Evolutionary conservation across 306 rosid genomes (phyloP).

Genomic region (Betula pendula): DNA sequence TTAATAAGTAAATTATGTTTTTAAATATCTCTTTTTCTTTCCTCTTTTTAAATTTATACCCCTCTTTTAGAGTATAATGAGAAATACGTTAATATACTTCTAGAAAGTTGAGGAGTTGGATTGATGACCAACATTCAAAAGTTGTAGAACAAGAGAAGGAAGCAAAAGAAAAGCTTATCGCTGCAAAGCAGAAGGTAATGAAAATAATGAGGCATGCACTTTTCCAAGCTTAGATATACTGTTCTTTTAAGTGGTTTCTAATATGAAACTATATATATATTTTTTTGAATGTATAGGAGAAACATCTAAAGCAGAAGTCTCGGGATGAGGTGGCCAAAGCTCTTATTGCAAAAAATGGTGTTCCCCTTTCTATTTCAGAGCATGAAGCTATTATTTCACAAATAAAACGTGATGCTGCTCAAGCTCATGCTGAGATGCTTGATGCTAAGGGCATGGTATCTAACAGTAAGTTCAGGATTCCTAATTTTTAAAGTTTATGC

Average conservation of each 20-base stretch:
- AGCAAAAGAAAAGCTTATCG: slow-evolving; percentile 39
- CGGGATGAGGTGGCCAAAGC: slow-evolving; percentile 50
- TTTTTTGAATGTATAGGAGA: slow-evolving; percentile 36
- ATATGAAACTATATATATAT: neutral
- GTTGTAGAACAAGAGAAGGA: slow-evolving; percentile 32
- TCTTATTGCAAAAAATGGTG: slow-evolving; percentile 30
- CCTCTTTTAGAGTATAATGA: neutral
- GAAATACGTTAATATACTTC: slow-evolving; percentile 8
- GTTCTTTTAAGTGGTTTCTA: neutral
- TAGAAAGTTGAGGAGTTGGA: slow-evolving; percentile 53
- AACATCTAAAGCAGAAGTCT: slow-evolving; percentile 39
- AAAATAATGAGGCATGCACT: neutral
- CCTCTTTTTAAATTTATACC: neutral
- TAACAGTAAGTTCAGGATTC: slow-evolving; percentile 43
- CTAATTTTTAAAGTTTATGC: neutral
- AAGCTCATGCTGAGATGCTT: slow-evolving; percentile 54
- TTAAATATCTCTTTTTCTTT: neutral
- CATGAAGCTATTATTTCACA: slow-evolving; percentile 32
- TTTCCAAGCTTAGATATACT: neutral
- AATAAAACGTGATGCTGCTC: slow-evolving; percentile 52
- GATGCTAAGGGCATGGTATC: slow-evolving; percentile 41
- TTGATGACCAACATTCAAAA: slow-evolving; percentile 40
- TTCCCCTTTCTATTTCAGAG: slow-evolving; percentile 17
- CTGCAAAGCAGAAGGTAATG: slow-evolving; percentile 45
- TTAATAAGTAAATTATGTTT: neutral